Conservation (phyloP, 2,329 filamentous ascomycete species). For the Cladobotryum protrusum region DNA sequence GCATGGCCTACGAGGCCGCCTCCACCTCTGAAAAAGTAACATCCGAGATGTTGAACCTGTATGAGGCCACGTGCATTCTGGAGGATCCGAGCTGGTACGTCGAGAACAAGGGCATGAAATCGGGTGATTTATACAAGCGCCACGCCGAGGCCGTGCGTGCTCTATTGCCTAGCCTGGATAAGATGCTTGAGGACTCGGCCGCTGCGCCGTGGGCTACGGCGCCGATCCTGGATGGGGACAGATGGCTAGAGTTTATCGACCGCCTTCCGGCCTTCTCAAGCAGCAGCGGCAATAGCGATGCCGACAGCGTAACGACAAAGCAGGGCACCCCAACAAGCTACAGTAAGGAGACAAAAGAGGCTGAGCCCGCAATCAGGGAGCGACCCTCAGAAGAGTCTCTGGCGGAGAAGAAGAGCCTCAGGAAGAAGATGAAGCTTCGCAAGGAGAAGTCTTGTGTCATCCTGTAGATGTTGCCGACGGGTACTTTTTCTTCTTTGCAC, state of each 20-base stretch:
- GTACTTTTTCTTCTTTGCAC: too few species aligned
- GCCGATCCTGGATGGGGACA: background rate
- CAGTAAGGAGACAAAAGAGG: too few species aligned
- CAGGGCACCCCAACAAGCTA: too few species aligned
- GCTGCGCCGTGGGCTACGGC: background rate
- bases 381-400: too few species aligned
- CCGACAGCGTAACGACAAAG: too few species aligned
- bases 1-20: constrained; percentile 25
- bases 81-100: constrained; percentile 13
- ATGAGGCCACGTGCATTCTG: constrained; percentile 11
- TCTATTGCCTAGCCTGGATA: background rate
- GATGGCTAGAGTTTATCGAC: background rate
- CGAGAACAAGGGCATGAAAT: background rate
- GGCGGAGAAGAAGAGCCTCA: too few species aligned
- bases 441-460: too few species aligned
- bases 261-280: background rate
- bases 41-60: constrained; percentile 10
- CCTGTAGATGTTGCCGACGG: too few species aligned
- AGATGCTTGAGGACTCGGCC: background rate
- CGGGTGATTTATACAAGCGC: background rate
- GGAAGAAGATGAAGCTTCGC: too few species aligned
- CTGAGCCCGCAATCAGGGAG: too few species aligned
- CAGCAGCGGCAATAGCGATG: too few species aligned
- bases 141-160: background rate
- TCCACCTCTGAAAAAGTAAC: background rate